These are phyloP conservation scores for Neurospora sp. DNA, from an alignment of 495 filamentous ascomycete genomes.

Conservation along the genomic window DNA sequence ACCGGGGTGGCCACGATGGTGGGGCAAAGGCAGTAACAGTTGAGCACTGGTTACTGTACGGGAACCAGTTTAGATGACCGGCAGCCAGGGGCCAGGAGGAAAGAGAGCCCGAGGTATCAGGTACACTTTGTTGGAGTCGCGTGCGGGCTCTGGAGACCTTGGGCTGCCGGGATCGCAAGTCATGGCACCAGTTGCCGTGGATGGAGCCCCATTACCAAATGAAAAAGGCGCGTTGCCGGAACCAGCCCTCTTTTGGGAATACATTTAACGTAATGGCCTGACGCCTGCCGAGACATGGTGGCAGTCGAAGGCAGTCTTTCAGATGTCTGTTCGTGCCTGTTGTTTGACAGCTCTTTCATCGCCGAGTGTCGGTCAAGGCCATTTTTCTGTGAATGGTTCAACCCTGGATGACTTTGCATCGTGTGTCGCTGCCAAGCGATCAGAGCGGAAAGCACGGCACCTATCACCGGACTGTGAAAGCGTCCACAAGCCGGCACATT, in stretches of 20 bases:
- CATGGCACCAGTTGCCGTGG: constrained; percentile 5
- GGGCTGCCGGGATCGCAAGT: constrained; percentile 7
- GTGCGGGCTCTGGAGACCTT: not conserved
- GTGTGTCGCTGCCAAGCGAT: not conserved
- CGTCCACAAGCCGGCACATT: not conserved
- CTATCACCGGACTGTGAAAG: not conserved
- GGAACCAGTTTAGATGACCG: not conserved
- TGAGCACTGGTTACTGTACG: not conserved
- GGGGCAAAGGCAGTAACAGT: constrained; percentile 6
- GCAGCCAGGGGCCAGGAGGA: not conserved
- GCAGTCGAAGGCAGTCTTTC: not conserved
- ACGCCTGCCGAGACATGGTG: constrained; percentile 27
- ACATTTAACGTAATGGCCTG: constrained; percentile 43
- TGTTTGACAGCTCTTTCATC: not conserved
- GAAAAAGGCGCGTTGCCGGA: constrained; percentile 28
- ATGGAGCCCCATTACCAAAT: constrained; percentile 37
- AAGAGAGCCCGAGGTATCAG: not conserved
- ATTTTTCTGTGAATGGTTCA: not conserved
- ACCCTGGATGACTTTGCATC: not conserved
- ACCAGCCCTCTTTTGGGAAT: constrained; percentile 28
- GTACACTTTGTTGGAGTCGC: not conserved
- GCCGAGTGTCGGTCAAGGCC: not conserved
- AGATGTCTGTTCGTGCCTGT: not conserved
- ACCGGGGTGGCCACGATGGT: not conserved
- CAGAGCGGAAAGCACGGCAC: not conserved